A percentile compares a stretch with the other conserved stretches of the same genome.
Conservation (phyloP, 176 grass and related monocot genomes). For the Musa acuminata region DNA sequence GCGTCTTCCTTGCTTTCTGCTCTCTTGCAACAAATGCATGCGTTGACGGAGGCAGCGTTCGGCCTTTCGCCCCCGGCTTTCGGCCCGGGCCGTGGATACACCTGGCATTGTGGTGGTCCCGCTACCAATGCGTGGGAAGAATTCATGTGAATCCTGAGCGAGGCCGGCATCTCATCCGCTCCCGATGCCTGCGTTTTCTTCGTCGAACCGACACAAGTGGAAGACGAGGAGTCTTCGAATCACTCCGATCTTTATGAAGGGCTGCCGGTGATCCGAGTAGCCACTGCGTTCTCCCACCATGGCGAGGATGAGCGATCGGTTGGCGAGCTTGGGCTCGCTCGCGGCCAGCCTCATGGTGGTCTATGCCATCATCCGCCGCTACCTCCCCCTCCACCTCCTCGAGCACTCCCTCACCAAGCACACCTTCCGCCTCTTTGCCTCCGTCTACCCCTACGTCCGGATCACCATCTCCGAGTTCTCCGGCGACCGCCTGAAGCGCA, state of each 20-base stretch:
- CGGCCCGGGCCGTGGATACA: too few species aligned
- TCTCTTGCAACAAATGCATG: too few species aligned
- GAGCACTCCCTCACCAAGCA: neutral
- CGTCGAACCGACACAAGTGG: slow-evolving; percentile 1
- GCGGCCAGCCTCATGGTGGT: slow-evolving; percentile 45
- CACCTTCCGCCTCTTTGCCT: neutral
- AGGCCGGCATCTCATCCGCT: neutral
- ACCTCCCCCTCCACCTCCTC: neutral
- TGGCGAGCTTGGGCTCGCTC: slow-evolving; percentile 24
- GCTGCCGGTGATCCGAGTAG: too few species aligned
- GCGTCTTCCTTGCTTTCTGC: too few species aligned
- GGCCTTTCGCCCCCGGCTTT: too few species aligned
- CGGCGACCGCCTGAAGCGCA: slow-evolving; percentile 2
- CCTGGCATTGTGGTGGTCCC: too few species aligned
- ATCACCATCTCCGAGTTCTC: slow-evolving; percentile 9
- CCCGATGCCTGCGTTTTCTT: neutral
- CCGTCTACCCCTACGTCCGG: neutral
- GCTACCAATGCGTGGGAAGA: neutral
- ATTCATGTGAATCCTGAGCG: neutral
- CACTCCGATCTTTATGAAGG: too few species aligned
- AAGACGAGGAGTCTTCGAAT: too few species aligned
- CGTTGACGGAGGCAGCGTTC: too few species aligned
- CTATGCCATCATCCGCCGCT: slow-evolving; percentile 23
- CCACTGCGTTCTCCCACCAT: too few species aligned
- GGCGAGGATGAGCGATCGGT: neutral